These are phyloP conservation scores for Boletales sp. DNA, from an alignment of 768 basidiomycete genomes.

Conservation along the genomic window DNA sequence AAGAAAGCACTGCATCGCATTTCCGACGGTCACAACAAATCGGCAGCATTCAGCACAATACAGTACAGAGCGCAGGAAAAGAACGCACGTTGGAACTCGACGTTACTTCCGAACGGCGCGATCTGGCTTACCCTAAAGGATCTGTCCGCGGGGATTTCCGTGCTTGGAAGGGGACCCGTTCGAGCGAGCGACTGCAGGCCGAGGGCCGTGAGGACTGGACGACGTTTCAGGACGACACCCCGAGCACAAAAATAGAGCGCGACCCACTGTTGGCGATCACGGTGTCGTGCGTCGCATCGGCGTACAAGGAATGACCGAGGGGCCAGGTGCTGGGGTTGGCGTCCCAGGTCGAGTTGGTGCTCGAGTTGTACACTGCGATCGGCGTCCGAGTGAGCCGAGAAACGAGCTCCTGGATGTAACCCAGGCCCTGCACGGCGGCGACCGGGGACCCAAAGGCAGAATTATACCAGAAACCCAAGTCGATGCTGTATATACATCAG, in stretches of 20 bases:
- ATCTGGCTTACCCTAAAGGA: conserved; percentile 74
- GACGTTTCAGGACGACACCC: neutral
- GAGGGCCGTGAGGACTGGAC: conserved; percentile 74
- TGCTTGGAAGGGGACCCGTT: conserved; percentile 70
- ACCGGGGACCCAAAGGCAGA: conserved; percentile 82
- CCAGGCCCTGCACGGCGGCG: conserved; percentile 71
- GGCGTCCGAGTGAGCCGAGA: conserved; percentile 78
- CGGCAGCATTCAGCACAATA: neutral
- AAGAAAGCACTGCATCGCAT: conserved; percentile 60
- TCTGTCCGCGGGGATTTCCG: conserved; percentile 61
- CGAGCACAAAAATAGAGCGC: neutral
- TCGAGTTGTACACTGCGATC: conserved; percentile 68
- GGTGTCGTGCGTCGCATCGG: conserved; percentile 92
- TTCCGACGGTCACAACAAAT: neutral
- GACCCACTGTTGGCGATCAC: conserved; percentile 76
- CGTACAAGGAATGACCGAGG: conserved; percentile 68
- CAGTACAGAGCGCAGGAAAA: neutral
- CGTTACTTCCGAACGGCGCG: conserved; percentile 84
- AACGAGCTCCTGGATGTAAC: conserved; percentile 80
- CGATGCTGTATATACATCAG: conserved; percentile 10
- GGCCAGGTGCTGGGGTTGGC: conserved; percentile 70
- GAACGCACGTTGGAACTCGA: conserved; percentile 79
- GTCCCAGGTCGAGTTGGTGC: conserved; percentile 81
- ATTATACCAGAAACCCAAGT: conserved; percentile 44
- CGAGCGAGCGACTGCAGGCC: conserved; percentile 74